phyloP scores from a whole-genome alignment of 2,329 filamentous ascomycete species.

The Aspergillus udagawae region DNA sequence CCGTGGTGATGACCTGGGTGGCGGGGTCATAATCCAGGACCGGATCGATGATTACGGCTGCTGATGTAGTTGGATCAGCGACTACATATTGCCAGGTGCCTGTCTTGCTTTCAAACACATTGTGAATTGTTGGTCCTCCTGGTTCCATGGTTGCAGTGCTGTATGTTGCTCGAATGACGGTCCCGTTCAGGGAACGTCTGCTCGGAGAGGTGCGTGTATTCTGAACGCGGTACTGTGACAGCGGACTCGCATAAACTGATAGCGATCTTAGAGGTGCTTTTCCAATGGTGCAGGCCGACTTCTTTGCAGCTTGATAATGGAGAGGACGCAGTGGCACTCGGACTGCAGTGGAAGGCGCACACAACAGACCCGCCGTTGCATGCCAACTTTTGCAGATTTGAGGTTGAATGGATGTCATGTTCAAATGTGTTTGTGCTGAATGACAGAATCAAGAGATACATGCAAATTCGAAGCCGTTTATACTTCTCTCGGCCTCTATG shows the following conservation, averaged over 20 bases:
- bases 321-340: background rate
- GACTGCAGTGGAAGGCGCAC: background rate
- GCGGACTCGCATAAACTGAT: background rate
- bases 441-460: background rate
- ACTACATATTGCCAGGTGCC: slow-evolving; percentile 62
- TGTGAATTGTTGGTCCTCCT: slow-evolving; percentile 24
- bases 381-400: background rate
- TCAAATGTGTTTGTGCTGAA: background rate
- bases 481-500: background rate
- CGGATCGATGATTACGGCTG: slow-evolving; percentile 58
- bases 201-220: background rate
- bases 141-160: background rate
- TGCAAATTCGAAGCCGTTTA: background rate
- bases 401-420: background rate
- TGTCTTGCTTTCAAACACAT: slow-evolving; percentile 40
- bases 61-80: slow-evolving; percentile 47
- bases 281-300: background rate
- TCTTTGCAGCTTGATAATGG: background rate
- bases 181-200: background rate
- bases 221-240: no score
- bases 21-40: slow-evolving; percentile 56
- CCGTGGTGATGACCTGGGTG: slow-evolving; percentile 45
- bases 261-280: background rate
- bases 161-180: background rate
- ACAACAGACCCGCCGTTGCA: background rate